Base-by-base conservation (phyloP, 164 flowering plant species). In the Cinnamomum chago region DNA sequence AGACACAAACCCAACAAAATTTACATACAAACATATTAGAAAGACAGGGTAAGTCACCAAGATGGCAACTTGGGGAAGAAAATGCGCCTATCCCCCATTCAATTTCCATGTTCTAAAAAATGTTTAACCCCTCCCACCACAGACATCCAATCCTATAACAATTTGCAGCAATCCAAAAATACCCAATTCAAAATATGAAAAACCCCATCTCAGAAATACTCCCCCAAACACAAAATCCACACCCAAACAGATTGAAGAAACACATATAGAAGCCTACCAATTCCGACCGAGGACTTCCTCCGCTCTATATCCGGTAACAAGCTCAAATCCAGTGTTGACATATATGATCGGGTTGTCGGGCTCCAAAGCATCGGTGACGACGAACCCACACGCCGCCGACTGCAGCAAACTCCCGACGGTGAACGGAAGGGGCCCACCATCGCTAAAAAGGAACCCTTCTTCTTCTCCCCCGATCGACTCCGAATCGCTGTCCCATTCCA, bases 271-370 rank as follows among this genome's bases (percentile, higher is more conserved):
- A 13, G 51, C 72, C 2, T 75, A 93, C 98, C 98, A 93, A 83
- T 93, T 93, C 27, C 93, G 83, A 55, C 98, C 97, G 50, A 93
- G 88, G 79, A 89, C 92, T 76, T 93, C 97, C 25, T 92, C 88
- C 25, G 98, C 97, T 27, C 91, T 88, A 68, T 88, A 93, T 9
- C 97, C 98, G 0, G 98, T 93, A 78, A 79, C 80, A 67, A 78
- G 76, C 81, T 93, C 94, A 76, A 92, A 93, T 35, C 88, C 88
- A 10, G 88, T 86, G 66, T 93, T 93, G 76, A 93, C 95, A 30
- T 93, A 93, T 58, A 93, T 92, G 79, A 93, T 76, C 2, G 98
- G 98, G 70, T 74, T 85, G 80, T 93, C 98, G 1, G 86, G 84
- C 64, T 93, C 98, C 28, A 88, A 69, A 51, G 92, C 95, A 74